Evolutionary conservation across 805 yeast species (phyloP).

Genomic region (Wickerhamiella bombiphila): DNA sequence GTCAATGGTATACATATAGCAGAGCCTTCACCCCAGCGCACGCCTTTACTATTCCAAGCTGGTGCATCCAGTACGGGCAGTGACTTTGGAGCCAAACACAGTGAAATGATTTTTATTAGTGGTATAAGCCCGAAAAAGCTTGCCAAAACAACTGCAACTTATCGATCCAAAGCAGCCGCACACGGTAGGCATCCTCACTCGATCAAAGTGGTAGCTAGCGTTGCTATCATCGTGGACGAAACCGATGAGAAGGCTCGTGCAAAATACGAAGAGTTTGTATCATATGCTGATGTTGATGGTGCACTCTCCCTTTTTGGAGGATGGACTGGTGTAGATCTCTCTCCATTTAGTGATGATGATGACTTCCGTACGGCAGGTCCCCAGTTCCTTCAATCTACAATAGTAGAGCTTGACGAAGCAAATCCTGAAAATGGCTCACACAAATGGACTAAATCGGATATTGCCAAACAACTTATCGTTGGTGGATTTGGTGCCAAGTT

Average conservation of each 20-base stretch:
- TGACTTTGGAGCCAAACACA: too few species aligned
- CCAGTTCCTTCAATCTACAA: background rate
- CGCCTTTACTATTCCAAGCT: too few species aligned
- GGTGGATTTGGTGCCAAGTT: slow-evolving; percentile 23
- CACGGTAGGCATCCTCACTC: slow-evolving; percentile 26
- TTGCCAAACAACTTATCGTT: slow-evolving; percentile 25
- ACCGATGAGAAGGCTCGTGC: slow-evolving; percentile 31
- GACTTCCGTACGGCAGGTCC: slow-evolving; percentile 22
- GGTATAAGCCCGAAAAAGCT: too few species aligned
- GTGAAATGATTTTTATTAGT: too few species aligned
- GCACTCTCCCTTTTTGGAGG: slow-evolving; percentile 29
- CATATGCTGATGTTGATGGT: slow-evolving; percentile 29
- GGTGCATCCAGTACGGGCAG: too few species aligned
- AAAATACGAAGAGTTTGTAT: slow-evolving; percentile 24
- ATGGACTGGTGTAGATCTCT: slow-evolving; percentile 31
- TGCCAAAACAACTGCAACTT: too few species aligned
- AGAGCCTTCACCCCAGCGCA: too few species aligned
- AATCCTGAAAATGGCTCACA: too few species aligned
- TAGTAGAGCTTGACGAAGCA: slow-evolving; percentile 6
- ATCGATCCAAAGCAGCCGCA: slow-evolving; percentile 24
- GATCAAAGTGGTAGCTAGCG: slow-evolving; percentile 28
- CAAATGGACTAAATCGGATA: slow-evolving; percentile 18
- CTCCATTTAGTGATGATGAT: slow-evolving; percentile 23
- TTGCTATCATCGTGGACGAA: slow-evolving; percentile 27
- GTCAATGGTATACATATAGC: slow-evolving; percentile 25